Base-by-base conservation (phyloP, 2,329 filamentous ascomycete species). In the Alternaria ethzedia region DNA sequence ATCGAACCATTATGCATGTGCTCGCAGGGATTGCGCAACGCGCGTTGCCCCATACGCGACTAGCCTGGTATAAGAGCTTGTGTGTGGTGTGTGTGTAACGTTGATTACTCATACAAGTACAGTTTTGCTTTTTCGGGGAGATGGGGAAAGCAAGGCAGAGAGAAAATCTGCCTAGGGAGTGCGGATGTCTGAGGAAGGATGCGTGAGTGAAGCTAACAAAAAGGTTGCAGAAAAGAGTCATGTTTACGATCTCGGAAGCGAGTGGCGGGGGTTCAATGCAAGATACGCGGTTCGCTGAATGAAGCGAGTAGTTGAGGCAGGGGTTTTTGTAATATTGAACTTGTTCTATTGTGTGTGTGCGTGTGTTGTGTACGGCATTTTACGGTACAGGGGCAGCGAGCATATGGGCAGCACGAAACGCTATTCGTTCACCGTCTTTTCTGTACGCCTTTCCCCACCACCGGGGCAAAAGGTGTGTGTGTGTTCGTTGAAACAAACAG, bases 1-100 rank as follows among this genome's bases (percentile, higher is more conserved):
- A 36, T 52, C 49, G 49, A 52, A 52, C 49, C 49, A 41, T 58
- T 41, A 57, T 65, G 58, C 62, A 62, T 36, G 54, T 36, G 52
- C 52, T 15, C 30, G 52, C 52, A 52, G 30, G 49, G 49, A 52
- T 52, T 13, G 20, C 13, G 30, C 15, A 52, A 52, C 20, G 30
- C 49, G 49, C 49, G 28, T 52, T 52, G 28, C 49, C 30, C 28
- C 9, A 52, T 36, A 20, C 49, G 10, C 13, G 49, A 15, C 49
- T 52, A 52, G 49, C 49, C 3, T 23, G 9, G 32, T n/a, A 28
- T 36, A 15, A 36, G 10, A 36, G 30, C 49, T 36, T 20, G 28
- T 21, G 5, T 15, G 15, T 12, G 15, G 30, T 32, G 30, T 32
- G 30, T 32, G 30, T 32, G 30, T 32, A 30, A 36, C 23, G 36